Evolutionary conservation across 257 asterid species (phyloP), one percentile per base, ranked within the genome.

Genomic region (Solanum paucissectum): DNA sequence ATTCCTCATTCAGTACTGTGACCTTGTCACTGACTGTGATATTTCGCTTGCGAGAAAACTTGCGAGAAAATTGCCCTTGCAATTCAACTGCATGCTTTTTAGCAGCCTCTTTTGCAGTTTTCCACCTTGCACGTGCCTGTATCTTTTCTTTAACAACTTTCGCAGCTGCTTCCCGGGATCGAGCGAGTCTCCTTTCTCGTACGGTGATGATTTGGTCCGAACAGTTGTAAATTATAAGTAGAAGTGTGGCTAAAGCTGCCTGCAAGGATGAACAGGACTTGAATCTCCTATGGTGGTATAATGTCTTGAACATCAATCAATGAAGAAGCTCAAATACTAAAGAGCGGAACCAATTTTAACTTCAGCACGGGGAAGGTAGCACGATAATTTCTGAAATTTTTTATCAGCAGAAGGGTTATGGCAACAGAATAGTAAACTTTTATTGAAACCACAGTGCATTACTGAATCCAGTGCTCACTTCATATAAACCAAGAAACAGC

Each of bases 131-230:
- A 74, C 96, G 98, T 23, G 99, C 99, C 90, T 92, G 95, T 49
- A 91, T 91, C 88, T 93, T 96, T 92, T 94, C 95, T 91, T 86
- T 94, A 25, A 92, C 98, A 32, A 94, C 95, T 92, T 94, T 92
- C 87, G 94, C 98, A 42, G 99, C 99, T 86, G 98, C 96, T 91
- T 97, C 99, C 88, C 99, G 90, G 83, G 94, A 93, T 90, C 95
- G 94, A 87, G 99, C 94, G 38, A 87, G 90, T 90, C 99, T 95
- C 88, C 99, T 91, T 92, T 96, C 98, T 87, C 97, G 95, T 83
- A 93, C 93, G 14, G 95, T 90, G 55, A 97, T 91, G 60, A 97
- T 90, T 94, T 97, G 99, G 89, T 97, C 99, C 5, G 98, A 94
- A 86, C 94, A 96, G 92, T 95, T 97, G 90, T 96, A 97, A 82